Percentiles rank a stretch among this genome's conserved stretches.
Conservation (phyloP, 345 rosid species). For the Trapa incisa region DNA sequence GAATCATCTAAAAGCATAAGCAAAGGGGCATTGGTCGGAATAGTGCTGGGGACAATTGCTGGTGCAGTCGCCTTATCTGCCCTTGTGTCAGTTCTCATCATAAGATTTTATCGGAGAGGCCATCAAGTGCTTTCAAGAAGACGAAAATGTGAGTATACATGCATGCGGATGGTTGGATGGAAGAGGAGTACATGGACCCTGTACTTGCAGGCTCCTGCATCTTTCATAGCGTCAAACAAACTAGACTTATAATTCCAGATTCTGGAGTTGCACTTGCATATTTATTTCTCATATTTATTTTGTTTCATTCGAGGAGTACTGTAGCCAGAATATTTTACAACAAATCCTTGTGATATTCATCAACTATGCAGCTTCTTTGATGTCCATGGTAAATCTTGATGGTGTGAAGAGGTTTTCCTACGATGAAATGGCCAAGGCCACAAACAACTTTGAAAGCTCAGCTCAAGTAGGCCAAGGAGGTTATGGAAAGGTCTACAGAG, state of each 20-base stretch:
- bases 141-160: conserved; percentile 39
- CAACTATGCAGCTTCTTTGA: conserved; percentile 34
- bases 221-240: too few species aligned
- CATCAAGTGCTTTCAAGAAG: conserved; percentile 31
- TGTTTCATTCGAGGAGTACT: too few species aligned
- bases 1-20: conserved; percentile 29
- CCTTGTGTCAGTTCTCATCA: conserved; percentile 45
- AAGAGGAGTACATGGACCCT: background rate
- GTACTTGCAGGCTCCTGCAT: background rate
- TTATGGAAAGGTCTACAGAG: conserved; percentile 82
- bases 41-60: conserved; percentile 58
- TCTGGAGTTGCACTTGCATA: too few species aligned
- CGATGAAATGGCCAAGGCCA: conserved; percentile 56
- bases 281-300: too few species aligned
- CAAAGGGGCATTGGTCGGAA: conserved; percentile 51
- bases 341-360: background rate
- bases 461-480: conserved; percentile 86
- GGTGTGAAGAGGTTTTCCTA: conserved; percentile 73
- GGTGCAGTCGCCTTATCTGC: conserved; percentile 60
- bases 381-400: conserved; percentile 43
- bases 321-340: background rate
- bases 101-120: conserved; percentile 34
- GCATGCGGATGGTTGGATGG: too few species aligned
- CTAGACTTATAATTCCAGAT: background rate
- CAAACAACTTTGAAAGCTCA: conserved; percentile 49